Evolutionary conservation across 192 early-diverging fungal genomes (phyloP).

Genomic region (Coemansia sp.): DNA sequence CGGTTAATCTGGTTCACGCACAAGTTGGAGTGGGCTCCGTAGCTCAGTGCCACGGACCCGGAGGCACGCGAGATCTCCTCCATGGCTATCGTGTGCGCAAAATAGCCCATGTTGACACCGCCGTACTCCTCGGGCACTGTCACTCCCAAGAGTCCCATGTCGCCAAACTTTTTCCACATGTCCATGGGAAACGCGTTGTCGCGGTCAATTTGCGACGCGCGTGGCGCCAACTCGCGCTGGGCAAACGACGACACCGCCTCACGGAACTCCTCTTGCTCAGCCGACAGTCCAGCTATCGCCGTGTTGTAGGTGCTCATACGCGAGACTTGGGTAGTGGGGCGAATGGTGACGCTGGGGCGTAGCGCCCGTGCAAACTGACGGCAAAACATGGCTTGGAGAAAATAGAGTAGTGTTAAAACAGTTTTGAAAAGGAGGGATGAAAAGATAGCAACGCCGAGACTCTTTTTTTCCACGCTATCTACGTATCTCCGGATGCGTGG

Average conservation of each 20-base stretch:
- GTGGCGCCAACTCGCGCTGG: conserved; percentile 75
- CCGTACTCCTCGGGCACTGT: conserved; percentile 87
- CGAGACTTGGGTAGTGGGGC: background rate
- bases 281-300: conserved; percentile 72
- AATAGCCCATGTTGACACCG: conserved; percentile 84
- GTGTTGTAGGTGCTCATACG: conserved; percentile 65
- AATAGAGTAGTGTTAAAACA: background rate
- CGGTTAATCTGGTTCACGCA: conserved; percentile 96
- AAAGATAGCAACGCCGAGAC: background rate
- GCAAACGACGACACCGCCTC: conserved; percentile 72
- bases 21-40: conserved; percentile 96
- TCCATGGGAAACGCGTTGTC: conserved; percentile 89
- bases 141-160: conserved; percentile 92
- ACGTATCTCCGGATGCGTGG: background rate
- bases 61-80: conserved; percentile 89
- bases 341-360: background rate
- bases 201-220: conserved; percentile 79
- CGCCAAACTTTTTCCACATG: conserved; percentile 96
- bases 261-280: conserved; percentile 73
- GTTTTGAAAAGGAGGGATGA: background rate
- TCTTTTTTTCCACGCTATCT: background rate
- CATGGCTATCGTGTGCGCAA: conserved; percentile 88
- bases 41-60: conserved; percentile 86
- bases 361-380: conserved; percentile 2
- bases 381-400: background rate